Evolutionary conservation across 2,329 filamentous ascomycete species (phyloP), one percentile per base, ranked within the genome.

Genomic region (Aspergillus fumigatus): DNA sequence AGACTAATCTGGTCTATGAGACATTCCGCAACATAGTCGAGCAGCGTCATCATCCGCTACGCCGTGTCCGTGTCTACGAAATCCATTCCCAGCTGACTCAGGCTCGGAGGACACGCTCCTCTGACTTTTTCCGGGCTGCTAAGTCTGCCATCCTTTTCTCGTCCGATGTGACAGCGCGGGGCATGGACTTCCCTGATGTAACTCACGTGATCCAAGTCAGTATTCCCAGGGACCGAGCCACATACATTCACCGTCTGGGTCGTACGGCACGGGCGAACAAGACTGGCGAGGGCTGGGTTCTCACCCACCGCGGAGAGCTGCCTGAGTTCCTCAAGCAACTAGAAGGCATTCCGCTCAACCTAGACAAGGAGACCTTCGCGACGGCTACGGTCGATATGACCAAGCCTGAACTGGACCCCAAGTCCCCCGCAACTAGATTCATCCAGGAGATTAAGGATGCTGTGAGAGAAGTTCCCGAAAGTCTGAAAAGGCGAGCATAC

Each of bases 11-110:
- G 50, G 84, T 85, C 23, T 77, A 81, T 21, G 77, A 82, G 17
- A 75, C 88, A 23, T 84, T 92, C 52, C 74, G 77, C 55, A 77
- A 78, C 32, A 75, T 85, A 51, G 68, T 68, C 26, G 67, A 50
- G n/a, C 53, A 73, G 14, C 71, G 63, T 40, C 53, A 53, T 11
- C 66, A 69, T 51, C 62, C 70, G 21, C 56, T 76, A 21, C 68
- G 73, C 49, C 65, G 63, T 57, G 73, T 67, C 53, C 64, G 56
- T 29, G 67, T 82, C 27, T 78, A 77, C 64, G 80, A 87, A 62
- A 93, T 99, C 57, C 92, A 97, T 74, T 88, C 90, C 17, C 87
- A 87, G 66, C 83, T 97, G 48, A 80, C 76, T 2, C 94, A 99
- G 71, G 50, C 21, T 0, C 76, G 82, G 65, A 86, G 94, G 51